Conservation (phyloP, 139 green algal genomes). For the Medakamo hakoo region DNA sequence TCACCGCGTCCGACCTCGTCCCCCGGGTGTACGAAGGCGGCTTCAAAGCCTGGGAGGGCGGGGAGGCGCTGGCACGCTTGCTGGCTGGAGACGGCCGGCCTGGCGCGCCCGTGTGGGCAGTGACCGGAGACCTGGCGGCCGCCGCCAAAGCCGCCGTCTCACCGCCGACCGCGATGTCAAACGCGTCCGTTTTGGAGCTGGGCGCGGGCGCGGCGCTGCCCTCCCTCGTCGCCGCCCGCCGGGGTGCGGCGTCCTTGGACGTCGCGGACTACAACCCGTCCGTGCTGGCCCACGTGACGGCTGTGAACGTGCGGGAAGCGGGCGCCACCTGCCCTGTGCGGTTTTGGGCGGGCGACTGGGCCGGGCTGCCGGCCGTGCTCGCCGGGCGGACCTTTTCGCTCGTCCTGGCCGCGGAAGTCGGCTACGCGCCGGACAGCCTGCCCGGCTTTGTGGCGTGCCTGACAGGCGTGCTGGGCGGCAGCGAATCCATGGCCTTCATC, state of each 20-base stretch:
- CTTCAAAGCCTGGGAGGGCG: slow-evolving; percentile 78
- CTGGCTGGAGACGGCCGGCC: slow-evolving; percentile 20
- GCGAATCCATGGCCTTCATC: slow-evolving; percentile 45
- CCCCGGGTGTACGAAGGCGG: slow-evolving; percentile 27
- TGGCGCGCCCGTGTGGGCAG: too few relatives aligned
- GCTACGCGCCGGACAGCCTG: slow-evolving; percentile 8
- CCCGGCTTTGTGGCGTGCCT: slow-evolving; percentile 7
- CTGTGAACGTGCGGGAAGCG: slow-evolving; percentile 34
- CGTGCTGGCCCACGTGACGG: slow-evolving; percentile 51
- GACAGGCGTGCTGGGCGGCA: not conserved
- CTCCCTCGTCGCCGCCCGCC: slow-evolving; percentile 37
- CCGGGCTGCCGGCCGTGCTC: slow-evolving; percentile 5
- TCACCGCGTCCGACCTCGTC: not conserved
- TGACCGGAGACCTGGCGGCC: too few relatives aligned
- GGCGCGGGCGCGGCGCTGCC: slow-evolving; percentile 67
- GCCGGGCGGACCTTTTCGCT: slow-evolving; percentile 8
- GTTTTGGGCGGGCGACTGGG: slow-evolving; percentile 44
- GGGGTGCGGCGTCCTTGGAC: slow-evolving; percentile 10
- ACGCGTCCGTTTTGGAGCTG: slow-evolving; percentile 58
- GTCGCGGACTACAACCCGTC: slow-evolving; percentile 62
- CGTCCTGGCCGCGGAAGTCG: slow-evolving; percentile 9
- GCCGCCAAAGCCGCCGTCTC: too few relatives aligned
- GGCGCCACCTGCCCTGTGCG: not conserved
- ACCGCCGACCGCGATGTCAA: too few relatives aligned
- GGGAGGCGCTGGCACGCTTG: slow-evolving; percentile 40